A percentile compares a stretch with the other conserved stretches of the same genome.
Conservation (phyloP, 2,329 filamentous ascomycete species). For the Alternaria postmessia region DNA sequence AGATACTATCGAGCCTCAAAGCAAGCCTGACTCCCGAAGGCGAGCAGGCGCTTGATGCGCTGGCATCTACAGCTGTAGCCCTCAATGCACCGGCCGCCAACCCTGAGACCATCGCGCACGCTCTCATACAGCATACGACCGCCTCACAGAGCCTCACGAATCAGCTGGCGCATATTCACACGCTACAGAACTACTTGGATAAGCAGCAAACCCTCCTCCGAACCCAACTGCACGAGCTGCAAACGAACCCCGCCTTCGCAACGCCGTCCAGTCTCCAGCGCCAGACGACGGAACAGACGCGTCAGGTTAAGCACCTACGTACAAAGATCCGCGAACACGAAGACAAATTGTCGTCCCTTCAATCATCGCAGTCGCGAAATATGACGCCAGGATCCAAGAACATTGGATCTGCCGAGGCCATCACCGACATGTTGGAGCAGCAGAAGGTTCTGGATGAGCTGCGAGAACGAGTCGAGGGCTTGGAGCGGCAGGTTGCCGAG, state of each 20-base stretch:
- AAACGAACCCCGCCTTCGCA: constrained; percentile 47
- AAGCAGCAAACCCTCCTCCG: constrained; percentile 44
- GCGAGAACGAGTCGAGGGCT: constrained; percentile 63
- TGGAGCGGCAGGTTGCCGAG: constrained; percentile 69
- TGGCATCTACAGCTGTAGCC: constrained; percentile 49
- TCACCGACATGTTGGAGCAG: constrained; percentile 66
- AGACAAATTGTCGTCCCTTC: constrained; percentile 51
- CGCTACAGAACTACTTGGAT: constrained; percentile 44
- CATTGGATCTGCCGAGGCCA: constrained; percentile 58
- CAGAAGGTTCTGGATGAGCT: constrained; percentile 69
- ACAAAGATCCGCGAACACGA: constrained; percentile 73
- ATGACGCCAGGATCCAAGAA: constrained; percentile 42
- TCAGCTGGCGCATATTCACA: constrained; percentile 44
- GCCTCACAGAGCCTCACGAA: constrained; percentile 43
- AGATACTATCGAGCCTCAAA: constrained; percentile 36
- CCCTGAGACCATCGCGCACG: constrained; percentile 43
- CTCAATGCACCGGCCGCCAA: constrained; percentile 46
- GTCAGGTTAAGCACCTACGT: constrained; percentile 71
- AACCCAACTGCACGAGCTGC: constrained; percentile 41
- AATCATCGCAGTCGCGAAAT: constrained; percentile 29
- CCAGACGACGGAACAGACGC: constrained; percentile 77
- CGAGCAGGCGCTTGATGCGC: constrained; percentile 42
- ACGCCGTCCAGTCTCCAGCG: constrained; percentile 66
- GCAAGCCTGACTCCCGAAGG: constrained; percentile 39
- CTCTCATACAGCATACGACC: constrained; percentile 44